Evolutionary conservation across 1,284 basidiomycete species (phyloP), one percentile per base, ranked within the genome.

Genomic region (Cryptococcus sp.): DNA sequence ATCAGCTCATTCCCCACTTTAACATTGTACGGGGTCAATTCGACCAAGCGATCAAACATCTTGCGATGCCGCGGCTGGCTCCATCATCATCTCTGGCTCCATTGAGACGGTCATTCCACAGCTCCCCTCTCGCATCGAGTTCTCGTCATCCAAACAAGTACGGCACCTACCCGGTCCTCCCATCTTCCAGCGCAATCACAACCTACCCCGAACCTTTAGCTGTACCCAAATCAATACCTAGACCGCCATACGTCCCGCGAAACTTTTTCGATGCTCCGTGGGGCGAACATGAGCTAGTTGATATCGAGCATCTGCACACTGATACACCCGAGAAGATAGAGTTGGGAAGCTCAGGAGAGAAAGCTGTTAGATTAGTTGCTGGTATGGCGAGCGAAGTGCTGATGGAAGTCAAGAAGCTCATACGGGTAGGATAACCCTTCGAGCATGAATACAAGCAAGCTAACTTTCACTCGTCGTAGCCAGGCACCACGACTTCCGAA

Each of bases 401-500:
- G 60, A 74, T 82, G 17, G 85, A 83, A 68, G 84, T 87, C 8
- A 81, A 81, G 3, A 78, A 74, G 19, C 73, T 89, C 25, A 82
- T 86, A 47, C 78, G 82, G 81, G 87, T 86, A 77, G 71, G 80
- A 5, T 40, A 23, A 3, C 40, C 26, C 20, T 4, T 23, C 22
- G n/a, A 40, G 17, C 4, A 17, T 22, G 10, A 5, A 38, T 1
- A 46, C 26, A 26, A 17, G 25, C 17, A 17, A 19, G 22, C 50
- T 52, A 40, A 58, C n/a, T 26, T 10, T 37, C 17, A 22, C 52
- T n/a, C 22, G 20, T 39, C 17, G 34, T 45, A 91, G 91, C 82
- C 85, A 48, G 89, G 88, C 6, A 75, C 85, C 15, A 91, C 89
- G 2, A 93, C 92, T 5, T 83, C 87, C 54, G 78, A 80, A 10